These are phyloP conservation scores for Hyaloscypha hepaticicola DNA, from an alignment of 495 filamentous ascomycete genomes.

Conservation along the genomic window DNA sequence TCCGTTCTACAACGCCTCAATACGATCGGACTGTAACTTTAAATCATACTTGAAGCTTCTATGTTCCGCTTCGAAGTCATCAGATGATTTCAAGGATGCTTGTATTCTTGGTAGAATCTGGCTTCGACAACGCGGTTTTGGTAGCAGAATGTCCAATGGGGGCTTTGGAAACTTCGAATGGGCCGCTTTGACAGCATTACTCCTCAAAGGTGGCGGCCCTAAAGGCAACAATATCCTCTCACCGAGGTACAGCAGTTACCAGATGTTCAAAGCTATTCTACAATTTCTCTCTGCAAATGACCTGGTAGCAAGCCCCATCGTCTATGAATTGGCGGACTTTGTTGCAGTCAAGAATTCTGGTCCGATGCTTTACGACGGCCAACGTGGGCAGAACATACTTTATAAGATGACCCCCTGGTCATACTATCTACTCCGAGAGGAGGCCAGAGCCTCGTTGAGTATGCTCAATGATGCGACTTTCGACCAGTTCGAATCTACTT, in stretches of 20 bases:
- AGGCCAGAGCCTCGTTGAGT: conserved; percentile 67
- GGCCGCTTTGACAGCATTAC: conserved; percentile 71
- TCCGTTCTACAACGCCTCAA: conserved; percentile 84
- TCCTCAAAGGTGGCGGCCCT: conserved; percentile 72
- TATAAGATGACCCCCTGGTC: conserved; percentile 93
- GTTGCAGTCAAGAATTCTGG: conserved; percentile 36
- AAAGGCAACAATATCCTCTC: conserved; percentile 70
- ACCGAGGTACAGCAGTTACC: conserved; percentile 80
- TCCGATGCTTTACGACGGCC: conserved; percentile 64
- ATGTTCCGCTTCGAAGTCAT: conserved; percentile 61
- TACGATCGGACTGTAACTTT: conserved; percentile 74
- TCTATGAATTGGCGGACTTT: conserved; percentile 46
- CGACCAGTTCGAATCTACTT: conserved; percentile 80
- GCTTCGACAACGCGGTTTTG: conserved; percentile 85
- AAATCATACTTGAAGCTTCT: conserved; percentile 71
- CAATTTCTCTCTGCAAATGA: conserved; percentile 78
- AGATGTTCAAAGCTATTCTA: conserved; percentile 88
- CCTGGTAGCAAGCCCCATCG: conserved; percentile 59
- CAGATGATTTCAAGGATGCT: conserved; percentile 72
- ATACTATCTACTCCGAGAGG: conserved; percentile 65
- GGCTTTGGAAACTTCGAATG: conserved; percentile 96
- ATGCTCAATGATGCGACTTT: conserved; percentile 69
- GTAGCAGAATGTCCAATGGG: conserved; percentile 61
- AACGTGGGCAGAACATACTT: conserved; percentile 72
- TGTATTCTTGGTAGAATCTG: conserved; percentile 84